A percentile compares a stretch with the other conserved stretches of the same genome.
phyloP scores from a whole-genome alignment of 1,284 basidiomycete species.

The Farysia itapuensis region DNA sequence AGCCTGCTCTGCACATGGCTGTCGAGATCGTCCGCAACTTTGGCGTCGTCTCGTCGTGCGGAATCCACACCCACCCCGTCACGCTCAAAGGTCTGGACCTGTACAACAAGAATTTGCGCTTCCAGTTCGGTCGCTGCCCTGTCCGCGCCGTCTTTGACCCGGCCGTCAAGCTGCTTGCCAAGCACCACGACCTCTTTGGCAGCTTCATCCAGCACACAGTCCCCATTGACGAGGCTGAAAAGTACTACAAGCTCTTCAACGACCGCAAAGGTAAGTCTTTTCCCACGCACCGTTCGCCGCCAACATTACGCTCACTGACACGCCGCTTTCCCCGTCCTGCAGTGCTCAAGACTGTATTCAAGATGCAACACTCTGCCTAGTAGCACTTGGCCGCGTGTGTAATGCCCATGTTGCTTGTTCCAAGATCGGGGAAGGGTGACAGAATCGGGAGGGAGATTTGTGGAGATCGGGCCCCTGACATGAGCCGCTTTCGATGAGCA shows the following conservation, averaged over 20 bases:
- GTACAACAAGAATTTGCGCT: slow-evolving; percentile 74
- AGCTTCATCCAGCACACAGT: slow-evolving; percentile 53
- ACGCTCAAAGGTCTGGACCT: slow-evolving; percentile 63
- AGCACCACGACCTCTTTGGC: slow-evolving; percentile 49
- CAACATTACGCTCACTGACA: background rate
- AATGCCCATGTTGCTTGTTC: no score
- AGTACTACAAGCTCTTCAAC: slow-evolving; percentile 54
- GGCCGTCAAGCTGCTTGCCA: slow-evolving; percentile 44
- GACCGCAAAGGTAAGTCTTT: slow-evolving; percentile 23
- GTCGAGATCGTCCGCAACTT: slow-evolving; percentile 77
- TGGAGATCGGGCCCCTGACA: no score
- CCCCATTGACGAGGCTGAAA: slow-evolving; percentile 45
- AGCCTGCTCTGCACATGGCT: slow-evolving; percentile 71
- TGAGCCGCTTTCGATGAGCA: no score
- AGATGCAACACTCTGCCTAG: slow-evolving; percentile 24
- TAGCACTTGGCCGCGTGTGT: no score
- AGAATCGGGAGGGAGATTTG: no score
- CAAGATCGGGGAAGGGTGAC: no score
- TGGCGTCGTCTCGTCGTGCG: slow-evolving; percentile 77
- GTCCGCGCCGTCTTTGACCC: slow-evolving; percentile 60
- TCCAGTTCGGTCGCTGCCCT: slow-evolving; percentile 83
- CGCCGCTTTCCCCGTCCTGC: background rate
- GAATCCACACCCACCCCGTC: slow-evolving; percentile 64
- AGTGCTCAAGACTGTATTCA: slow-evolving; percentile 40
- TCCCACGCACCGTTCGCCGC: no score